phyloP scores from a whole-genome alignment of 2,329 filamentous ascomycete genomes.

The Aureobasidium mangrovei region DNA sequence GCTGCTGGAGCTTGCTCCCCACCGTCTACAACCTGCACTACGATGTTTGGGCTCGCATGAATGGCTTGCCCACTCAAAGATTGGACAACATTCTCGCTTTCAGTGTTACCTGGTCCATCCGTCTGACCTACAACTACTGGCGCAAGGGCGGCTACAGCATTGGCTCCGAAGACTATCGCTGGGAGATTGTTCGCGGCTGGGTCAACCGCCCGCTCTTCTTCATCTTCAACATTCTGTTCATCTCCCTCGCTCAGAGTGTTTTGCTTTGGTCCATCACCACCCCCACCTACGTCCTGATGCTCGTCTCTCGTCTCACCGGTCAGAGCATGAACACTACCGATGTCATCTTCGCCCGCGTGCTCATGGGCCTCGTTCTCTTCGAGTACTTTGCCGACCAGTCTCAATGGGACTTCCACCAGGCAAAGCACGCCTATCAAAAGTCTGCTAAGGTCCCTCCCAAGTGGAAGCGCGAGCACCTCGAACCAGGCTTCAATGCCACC shows the following conservation, averaged over 20 bases:
- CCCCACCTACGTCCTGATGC: conserved; percentile 74
- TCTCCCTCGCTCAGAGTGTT: conserved; percentile 64
- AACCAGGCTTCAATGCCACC: conserved; percentile 77
- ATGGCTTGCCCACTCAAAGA: conserved; percentile 59
- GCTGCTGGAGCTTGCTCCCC: conserved; percentile 83
- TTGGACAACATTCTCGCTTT: conserved; percentile 65
- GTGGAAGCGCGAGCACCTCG: conserved; percentile 61
- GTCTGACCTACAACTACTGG: conserved; percentile 95
- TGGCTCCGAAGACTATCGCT: conserved; percentile 92
- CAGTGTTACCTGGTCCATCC: conserved; percentile 59
- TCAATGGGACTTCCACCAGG: conserved; percentile 83
- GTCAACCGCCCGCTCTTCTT: conserved; percentile 62
- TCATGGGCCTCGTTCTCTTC: conserved; percentile 51
- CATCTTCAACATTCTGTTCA: conserved; percentile 82
- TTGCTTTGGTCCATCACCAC: conserved; percentile 70
- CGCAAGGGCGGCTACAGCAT: conserved; percentile 83
- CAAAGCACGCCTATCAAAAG: conserved; percentile 66
- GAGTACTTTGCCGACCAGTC: conserved; percentile 83
- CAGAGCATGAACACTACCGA: conserved; percentile 45
- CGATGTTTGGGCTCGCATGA: conserved; percentile 68
- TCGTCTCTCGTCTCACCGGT: conserved; percentile 55
- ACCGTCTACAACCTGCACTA: conserved; percentile 81
- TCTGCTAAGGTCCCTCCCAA: conserved; percentile 59
- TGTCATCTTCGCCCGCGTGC: conserved; percentile 44
- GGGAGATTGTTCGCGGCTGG: conserved; percentile 63